A percentile compares a stretch with the other conserved stretches of the same genome.
These are phyloP conservation scores for Oryza australiensis DNA, from an alignment of 176 grass and related monocot genomes.

Conservation along the genomic window DNA sequence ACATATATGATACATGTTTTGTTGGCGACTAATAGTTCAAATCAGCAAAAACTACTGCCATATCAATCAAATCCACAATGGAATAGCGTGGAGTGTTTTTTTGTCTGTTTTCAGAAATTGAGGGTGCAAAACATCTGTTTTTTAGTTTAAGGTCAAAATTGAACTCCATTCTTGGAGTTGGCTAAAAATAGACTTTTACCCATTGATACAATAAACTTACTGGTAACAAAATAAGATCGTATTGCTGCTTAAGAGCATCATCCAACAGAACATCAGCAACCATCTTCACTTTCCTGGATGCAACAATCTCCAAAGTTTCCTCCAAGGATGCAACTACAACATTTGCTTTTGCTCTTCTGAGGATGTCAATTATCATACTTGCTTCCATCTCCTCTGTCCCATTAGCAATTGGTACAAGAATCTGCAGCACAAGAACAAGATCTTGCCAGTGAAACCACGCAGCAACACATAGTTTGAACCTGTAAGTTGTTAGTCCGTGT, in stretches of 20 bases:
- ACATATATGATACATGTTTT: background rate
- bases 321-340: slow-evolving; percentile 66
- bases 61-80: background rate
- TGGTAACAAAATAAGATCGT: slow-evolving; percentile 68
- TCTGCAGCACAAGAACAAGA: slow-evolving; percentile 28
- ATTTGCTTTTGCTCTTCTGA: slow-evolving; percentile 67
- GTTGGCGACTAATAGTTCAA: background rate
- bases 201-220: slow-evolving; percentile 40
- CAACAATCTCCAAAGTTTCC: slow-evolving; percentile 59
- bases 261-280: slow-evolving; percentile 64
- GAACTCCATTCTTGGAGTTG: no score
- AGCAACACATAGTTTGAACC: background rate
- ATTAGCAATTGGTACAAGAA: slow-evolving; percentile 83
- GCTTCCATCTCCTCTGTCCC: slow-evolving; percentile 83
- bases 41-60: no score
- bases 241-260: slow-evolving; percentile 64
- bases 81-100: background rate
- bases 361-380: slow-evolving; percentile 71
- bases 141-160: background rate
- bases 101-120: background rate
- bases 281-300: slow-evolving; percentile 80
- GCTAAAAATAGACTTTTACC: no score
- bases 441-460: background rate
- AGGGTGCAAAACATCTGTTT: background rate
- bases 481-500: background rate